phyloP scores from a whole-genome alignment of 2,329 filamentous ascomycete genomes.

The Calonectria naviculata region DNA sequence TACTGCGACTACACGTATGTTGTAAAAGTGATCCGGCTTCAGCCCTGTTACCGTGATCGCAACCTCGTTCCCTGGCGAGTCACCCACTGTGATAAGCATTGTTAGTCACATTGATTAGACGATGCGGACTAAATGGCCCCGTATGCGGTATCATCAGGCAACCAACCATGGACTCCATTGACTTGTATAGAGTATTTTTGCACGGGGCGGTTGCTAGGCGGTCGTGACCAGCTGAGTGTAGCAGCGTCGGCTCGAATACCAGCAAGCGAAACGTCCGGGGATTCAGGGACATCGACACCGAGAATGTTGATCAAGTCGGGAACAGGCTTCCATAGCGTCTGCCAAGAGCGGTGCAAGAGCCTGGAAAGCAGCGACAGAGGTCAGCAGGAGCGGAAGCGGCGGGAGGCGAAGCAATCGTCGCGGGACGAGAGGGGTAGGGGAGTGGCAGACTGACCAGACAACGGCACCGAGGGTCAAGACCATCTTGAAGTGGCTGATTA shows the following conservation, averaged over 20 bases:
- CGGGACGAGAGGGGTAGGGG: conserved; percentile 1
- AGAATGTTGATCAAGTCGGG: conserved; percentile 91
- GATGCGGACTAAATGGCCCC: neutral
- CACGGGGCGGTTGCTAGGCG: conserved; percentile 73
- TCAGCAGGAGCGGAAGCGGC: conserved; percentile 24
- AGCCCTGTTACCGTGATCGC: conserved; percentile 91
- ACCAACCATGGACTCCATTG: conserved; percentile 88
- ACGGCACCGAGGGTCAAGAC: conserved; percentile 64
- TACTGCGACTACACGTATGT: conserved; percentile 91
- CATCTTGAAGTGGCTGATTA: conserved; percentile 65
- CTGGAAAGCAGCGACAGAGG: conserved; percentile 53
- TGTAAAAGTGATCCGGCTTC: conserved; percentile 89
- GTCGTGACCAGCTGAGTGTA: conserved; percentile 89
- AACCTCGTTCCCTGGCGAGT: conserved; percentile 67
- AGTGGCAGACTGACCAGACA: conserved; percentile 57
- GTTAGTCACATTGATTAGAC: conserved; percentile 24
- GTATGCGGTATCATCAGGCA: conserved; percentile 9
- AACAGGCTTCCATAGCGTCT: conserved; percentile 90
- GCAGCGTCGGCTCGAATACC: conserved; percentile 90
- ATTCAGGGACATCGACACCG: conserved; percentile 91
- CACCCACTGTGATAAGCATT: conserved; percentile 71
- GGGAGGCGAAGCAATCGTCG: conserved; percentile 2
- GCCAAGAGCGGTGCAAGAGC: conserved; percentile 87
- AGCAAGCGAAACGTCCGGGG: conserved; percentile 89
- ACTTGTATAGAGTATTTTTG: conserved; percentile 92